Percentiles rank a stretch among this genome's conserved stretches.
phyloP scores from a whole-genome alignment of 1,284 basidiomycete genomes.

The Prillingera fragicola region DNA sequence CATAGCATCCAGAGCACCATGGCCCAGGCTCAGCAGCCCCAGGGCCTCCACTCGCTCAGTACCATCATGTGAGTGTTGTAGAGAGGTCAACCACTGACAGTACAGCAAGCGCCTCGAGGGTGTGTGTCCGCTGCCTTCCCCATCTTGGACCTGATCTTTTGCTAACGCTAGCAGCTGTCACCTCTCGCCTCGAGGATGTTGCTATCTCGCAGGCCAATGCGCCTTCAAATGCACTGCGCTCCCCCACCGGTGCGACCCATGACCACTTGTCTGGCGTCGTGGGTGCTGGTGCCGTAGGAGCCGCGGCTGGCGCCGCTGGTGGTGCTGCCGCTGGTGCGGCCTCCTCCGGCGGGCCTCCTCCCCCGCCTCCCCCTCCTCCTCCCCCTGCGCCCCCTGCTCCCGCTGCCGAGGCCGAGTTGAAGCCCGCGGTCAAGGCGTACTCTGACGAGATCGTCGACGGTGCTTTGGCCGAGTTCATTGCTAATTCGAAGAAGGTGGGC shows the following conservation, averaged over 20 bases:
- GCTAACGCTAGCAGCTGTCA: slow-evolving; percentile 66
- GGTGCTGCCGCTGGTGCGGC: slow-evolving; percentile 43
- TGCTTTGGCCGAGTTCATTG: slow-evolving; percentile 66
- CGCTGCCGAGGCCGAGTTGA: slow-evolving; percentile 47
- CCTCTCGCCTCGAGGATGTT: slow-evolving; percentile 89
- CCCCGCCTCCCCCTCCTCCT: slow-evolving; percentile 44
- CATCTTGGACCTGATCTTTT: not conserved
- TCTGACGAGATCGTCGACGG: slow-evolving; percentile 66
- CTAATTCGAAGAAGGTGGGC: slow-evolving; percentile 69
- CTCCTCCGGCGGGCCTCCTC: slow-evolving; percentile 32
- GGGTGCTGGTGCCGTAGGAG: slow-evolving; percentile 27
- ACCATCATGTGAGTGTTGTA: slow-evolving; percentile 41
- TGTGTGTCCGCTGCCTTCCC: slow-evolving; percentile 43
- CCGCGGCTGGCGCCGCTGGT: slow-evolving; percentile 39
- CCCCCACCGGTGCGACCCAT: slow-evolving; percentile 42
- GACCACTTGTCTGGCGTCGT: slow-evolving; percentile 36
- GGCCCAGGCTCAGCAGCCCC: slow-evolving; percentile 22
- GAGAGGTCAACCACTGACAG: slow-evolving; percentile 2
- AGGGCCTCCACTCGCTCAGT: slow-evolving; percentile 40
- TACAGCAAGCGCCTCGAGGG: slow-evolving; percentile 53
- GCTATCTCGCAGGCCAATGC: slow-evolving; percentile 52
- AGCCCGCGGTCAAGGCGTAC: slow-evolving; percentile 66
- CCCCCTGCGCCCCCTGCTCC: slow-evolving; percentile 49
- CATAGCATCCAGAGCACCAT: too few species aligned
- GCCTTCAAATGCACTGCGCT: slow-evolving; percentile 21